Evolutionary conservation across 768 basidiomycete species (phyloP).

Genomic region (Gautieria morchelliformis): DNA sequence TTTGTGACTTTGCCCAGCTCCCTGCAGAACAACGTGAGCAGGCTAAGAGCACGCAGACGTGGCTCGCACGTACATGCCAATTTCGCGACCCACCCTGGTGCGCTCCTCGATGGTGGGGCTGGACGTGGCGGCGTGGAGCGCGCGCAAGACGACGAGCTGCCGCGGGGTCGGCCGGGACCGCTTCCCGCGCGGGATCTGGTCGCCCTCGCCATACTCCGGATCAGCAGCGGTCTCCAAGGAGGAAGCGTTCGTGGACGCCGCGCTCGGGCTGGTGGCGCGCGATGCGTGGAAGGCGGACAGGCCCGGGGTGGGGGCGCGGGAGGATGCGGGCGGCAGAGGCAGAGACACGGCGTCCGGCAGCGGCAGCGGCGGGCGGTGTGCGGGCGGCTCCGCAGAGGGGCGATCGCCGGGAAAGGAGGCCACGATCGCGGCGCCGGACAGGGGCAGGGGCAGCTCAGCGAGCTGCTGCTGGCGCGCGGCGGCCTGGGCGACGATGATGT

Average conservation of each 20-base stretch:
- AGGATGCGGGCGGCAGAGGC: constrained; percentile 23
- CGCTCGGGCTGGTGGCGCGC: constrained; percentile 18
- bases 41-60: background rate
- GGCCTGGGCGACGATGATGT: constrained; percentile 10
- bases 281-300: constrained; percentile 27
- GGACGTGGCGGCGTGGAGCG: constrained; percentile 53
- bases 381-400: background rate
- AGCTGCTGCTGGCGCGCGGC: constrained; percentile 8
- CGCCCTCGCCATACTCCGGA: background rate
- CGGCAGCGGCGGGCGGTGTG: background rate
- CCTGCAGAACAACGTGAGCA: constrained; percentile 27
- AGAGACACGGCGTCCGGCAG: background rate
- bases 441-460: constrained; percentile 16
- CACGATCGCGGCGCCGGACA: constrained; percentile 1
- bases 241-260: constrained; percentile 25
- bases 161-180: constrained; percentile 53
- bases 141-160: constrained; percentile 68
- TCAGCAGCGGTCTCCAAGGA: too few relatives aligned
- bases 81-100: constrained; percentile 58
- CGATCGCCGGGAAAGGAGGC: background rate
- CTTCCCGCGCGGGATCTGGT: background rate
- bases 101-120: constrained; percentile 79
- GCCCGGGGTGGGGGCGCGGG: constrained; percentile 32
- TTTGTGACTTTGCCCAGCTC: constrained; percentile 80
- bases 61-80: constrained; percentile 54